Evolutionary conservation across 352 stramenopile genomes (phyloP), one percentile per base, ranked within the genome.

Genomic region (Phytophthora melonis): DNA sequence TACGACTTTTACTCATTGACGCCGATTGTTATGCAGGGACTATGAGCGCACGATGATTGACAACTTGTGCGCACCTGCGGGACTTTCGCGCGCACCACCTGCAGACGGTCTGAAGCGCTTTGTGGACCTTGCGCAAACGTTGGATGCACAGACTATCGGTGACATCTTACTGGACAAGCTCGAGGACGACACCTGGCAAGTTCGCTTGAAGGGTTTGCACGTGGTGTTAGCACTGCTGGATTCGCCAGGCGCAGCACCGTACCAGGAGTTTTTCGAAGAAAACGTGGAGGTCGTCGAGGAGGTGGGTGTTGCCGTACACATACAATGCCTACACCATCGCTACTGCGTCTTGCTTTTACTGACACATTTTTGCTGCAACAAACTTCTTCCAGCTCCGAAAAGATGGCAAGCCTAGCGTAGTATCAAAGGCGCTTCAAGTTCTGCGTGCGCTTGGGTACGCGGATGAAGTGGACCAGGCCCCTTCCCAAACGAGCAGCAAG

Each of bases 31-130:
- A 14, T 39, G 39, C 47, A 93, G 88, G 47, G 88, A 96, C 25
- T 97, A 97, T 65, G 90, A 96, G 66, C 89, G 89, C 19, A 89
- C 86, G 14, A 79, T 97, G 68, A 96, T 97, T 62, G 90, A 97
- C 59, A 91, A 84, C 32, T 77, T 97, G 16, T 96, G 89, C 36
- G 87, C 88, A 8, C 87, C 90, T 2, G 89, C 83, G 32, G 90
- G 90, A 4, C 77, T 97, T 3, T 86, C 89, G 0, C 88, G 89
- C 13, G 90, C 89, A 11, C 89, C 90, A 10, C 88, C 90, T 18
- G 73, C 88, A 6, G 90, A 97, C 66, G 88, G 79, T 13, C 69
- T 97, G 9, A 92, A 93, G 71, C 83, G 90, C 1, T 97, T 97
- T 66, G 81, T 97, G 18, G 89, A 97, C 41, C 78, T 97, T 66